Base-by-base conservation (phyloP, 2,329 filamentous ascomycete species). In the Botrytis elliptica region DNA sequence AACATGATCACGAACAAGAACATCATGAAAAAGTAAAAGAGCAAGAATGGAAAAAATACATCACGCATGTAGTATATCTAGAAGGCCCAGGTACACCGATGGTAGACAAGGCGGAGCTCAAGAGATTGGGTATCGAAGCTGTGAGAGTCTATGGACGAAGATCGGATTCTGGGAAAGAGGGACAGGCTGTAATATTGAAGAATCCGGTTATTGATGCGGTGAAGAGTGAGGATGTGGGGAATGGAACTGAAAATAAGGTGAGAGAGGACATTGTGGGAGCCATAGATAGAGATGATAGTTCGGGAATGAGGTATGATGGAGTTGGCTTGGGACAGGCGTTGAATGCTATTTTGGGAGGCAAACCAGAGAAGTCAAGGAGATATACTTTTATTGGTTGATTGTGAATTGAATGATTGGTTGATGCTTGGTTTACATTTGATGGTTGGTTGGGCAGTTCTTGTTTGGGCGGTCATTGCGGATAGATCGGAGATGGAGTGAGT, bases 11-110 rank as follows among this genome's bases (percentile, higher is more conserved):
- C 3, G 76, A 76, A 29, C 42, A 66, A 12, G 49, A 57, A 29
- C 2, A 57, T 14, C n/a, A 25, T 25, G 25, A 44, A 29, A 38
- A 42, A 10, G 33, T 62, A 29, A 29, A n/a, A 22, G 77, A 79
- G 44, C 80, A 84, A 0, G 87, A 90, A 9, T 92, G 90, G 78
- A 85, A 83, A 40, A 85, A 84, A 4, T 97, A 96, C 79, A 91
- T 98, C 5, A 97, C 92, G 10, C 95, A 98, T 81, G 82, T 98
- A 22, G 86, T 98, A 10, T 92, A 97, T 79, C 83, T 97, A 0
- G 92, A 95, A 60, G 91, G 90, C 0, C 86, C 89, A 0, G 88
- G 87, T 0, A 90, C 91, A 36, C 95, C 95, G 0, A 84, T 81
- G 5, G 91, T 97, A 1, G 90, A 97, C 78, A 89, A 86, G 68